These are phyloP conservation scores for Dictyophora rubrovolvata DNA, from an alignment of 768 basidiomycete genomes.

Conservation along the genomic window DNA sequence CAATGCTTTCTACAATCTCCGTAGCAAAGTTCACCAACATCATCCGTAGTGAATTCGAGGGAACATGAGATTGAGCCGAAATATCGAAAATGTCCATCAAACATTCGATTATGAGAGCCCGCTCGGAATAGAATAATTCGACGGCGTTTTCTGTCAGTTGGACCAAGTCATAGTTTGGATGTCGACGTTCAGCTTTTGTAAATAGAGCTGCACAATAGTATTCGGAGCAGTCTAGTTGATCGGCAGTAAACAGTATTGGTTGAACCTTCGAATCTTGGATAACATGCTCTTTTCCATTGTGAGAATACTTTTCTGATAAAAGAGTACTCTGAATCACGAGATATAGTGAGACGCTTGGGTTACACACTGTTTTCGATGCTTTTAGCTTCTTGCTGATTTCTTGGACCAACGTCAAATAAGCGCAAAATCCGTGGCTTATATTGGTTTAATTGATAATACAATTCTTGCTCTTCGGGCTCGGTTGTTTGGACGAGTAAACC, in stretches of 20 bases:
- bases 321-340: background rate
- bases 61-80: slow-evolving; percentile 37
- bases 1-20: slow-evolving; percentile 36
- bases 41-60: slow-evolving; percentile 35
- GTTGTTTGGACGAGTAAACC: background rate
- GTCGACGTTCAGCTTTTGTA: slow-evolving; percentile 48
- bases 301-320: slow-evolving; percentile 47
- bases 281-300: slow-evolving; percentile 57
- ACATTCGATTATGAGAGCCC: slow-evolving; percentile 63
- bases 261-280: slow-evolving; percentile 73
- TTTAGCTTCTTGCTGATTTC: slow-evolving; percentile 53
- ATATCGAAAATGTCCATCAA: slow-evolving; percentile 60
- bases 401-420: slow-evolving; percentile 55
- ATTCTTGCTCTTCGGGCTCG: slow-evolving; percentile 11
- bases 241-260: slow-evolving; percentile 68
- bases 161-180: slow-evolving; percentile 52
- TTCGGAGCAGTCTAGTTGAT: slow-evolving; percentile 76
- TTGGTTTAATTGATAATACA: slow-evolving; percentile 18
- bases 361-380: slow-evolving; percentile 58
- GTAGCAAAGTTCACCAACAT: slow-evolving; percentile 45
- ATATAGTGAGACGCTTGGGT: background rate
- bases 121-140: slow-evolving; percentile 55
- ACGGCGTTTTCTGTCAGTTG: slow-evolving; percentile 56
- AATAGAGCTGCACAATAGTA: slow-evolving; percentile 64
- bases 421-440: slow-evolving; percentile 40